Evolutionary conservation across 208 protist species (phyloP).

Genomic region (Leishmania lainsoni): DNA sequence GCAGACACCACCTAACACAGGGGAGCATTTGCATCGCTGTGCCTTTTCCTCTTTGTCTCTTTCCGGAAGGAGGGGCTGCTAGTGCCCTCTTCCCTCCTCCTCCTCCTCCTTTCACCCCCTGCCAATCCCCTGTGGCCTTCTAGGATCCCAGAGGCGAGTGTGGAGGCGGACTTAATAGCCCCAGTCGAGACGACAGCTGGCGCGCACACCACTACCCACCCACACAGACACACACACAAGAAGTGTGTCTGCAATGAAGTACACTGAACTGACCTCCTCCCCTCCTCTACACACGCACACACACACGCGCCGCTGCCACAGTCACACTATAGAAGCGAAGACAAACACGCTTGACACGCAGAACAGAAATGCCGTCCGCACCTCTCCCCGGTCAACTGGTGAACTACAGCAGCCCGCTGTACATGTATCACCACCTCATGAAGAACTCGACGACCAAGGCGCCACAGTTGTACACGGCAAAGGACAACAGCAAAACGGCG

Average conservation of each 20-base stretch:
- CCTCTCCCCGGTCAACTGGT: constrained; percentile 61
- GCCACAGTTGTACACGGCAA: constrained; percentile 75
- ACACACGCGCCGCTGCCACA: background rate
- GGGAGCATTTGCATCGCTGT: no score
- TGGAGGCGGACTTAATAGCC: background rate
- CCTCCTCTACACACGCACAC: background rate
- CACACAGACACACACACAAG: background rate
- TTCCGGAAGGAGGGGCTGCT: background rate
- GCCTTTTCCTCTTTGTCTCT: no score
- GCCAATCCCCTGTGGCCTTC: background rate
- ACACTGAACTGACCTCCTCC: background rate
- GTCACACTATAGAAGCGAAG: background rate
- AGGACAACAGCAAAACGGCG: constrained; percentile 87
- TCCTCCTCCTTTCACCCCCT: background rate
- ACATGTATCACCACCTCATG: constrained; percentile 77
- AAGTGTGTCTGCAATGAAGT: background rate
- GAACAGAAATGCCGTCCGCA: constrained; percentile 60
- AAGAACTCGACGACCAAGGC: constrained; percentile 70
- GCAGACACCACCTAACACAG: background rate
- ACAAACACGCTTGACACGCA: background rate
- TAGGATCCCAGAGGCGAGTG: background rate
- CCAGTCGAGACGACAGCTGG: background rate
- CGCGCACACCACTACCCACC: background rate
- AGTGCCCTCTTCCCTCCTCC: background rate
- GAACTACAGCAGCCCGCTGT: constrained; percentile 76